Evolutionary conservation across 2,329 filamentous ascomycete species (phyloP), one percentile per base, ranked within the genome.

Genomic region (Xylariaceae sp.): DNA sequence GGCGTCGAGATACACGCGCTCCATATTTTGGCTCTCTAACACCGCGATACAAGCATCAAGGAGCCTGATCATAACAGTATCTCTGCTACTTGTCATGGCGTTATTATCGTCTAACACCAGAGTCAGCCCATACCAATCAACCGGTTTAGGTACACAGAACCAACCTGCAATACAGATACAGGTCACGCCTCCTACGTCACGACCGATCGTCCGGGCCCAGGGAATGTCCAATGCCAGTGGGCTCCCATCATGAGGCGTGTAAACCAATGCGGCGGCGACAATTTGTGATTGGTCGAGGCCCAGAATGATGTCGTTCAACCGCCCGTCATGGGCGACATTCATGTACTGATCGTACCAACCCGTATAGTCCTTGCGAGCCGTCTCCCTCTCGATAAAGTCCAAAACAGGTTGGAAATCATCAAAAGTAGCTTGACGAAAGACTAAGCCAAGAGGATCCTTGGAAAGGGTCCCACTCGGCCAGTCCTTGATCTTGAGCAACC

Each of bases 341-440:
- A 76, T 77, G 63, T 85, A 86, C 65, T 84, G 81, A 65, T 86
- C 82, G 64, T 80, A 84, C 81, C 82, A 84, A 49, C 82, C 82
- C 64, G 83, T 78, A 50, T 77, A 75, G 39, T 76, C 73, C 60
- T 80, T 78, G 52, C 73, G 74, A 8, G 70, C 70, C 0, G 78
- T 80, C 56, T 80, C 78, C 53, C 72, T 74, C 56, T 78, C 77
- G 8, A 82, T 80, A 64, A 85, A 76, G 1, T 76, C 75, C 53
- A 82, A 66, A 1, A 85, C 78, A 34, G 68, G 63, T 44, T 76
- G 69, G 58, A 78, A 78, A 60, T 85, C 81, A 34, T 71, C 60
- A 34, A 76, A 68, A 34, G 75, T 74, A 64, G 80, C 82, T 15
- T 71, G 68, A 37, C 77, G 74, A 63, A 83, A 80, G 4, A 65